phyloP scores from a whole-genome alignment of 768 basidiomycete genomes.

The Tulasnella sp. region DNA sequence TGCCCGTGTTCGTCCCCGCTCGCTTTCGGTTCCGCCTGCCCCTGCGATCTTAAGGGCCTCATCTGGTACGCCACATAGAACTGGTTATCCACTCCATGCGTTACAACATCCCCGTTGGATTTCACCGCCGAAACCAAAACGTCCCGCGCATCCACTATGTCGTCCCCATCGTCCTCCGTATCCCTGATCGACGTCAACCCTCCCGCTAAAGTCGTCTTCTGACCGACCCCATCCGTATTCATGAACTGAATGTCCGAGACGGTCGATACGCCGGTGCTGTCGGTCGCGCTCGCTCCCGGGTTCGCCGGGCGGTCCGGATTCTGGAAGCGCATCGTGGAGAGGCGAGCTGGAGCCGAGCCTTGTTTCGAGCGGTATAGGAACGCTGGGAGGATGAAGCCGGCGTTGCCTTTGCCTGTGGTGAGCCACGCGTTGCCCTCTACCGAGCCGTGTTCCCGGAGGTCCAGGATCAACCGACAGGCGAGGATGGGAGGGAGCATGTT shows the following conservation, averaged over 20 bases:
- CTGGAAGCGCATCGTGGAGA: constrained; percentile 22
- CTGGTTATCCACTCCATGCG: not conserved
- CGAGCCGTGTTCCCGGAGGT: constrained; percentile 68
- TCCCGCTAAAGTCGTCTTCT: not conserved
- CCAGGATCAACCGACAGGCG: constrained; percentile 77
- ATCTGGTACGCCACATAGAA: not conserved
- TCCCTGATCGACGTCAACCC: not conserved
- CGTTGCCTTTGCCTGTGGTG: constrained; percentile 14
- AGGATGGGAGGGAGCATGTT: constrained; percentile 79
- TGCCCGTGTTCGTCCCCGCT: not conserved
- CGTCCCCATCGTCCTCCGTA: not conserved
- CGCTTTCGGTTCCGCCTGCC: not conserved
- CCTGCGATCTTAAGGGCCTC: not conserved
- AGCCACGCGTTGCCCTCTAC: not conserved
- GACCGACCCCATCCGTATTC: not conserved
- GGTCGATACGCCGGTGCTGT: not conserved
- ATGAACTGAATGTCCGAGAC: not conserved
- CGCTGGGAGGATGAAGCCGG: not conserved
- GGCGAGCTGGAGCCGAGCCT: not conserved
- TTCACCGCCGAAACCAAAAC: not conserved
- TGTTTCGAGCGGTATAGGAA: not conserved
- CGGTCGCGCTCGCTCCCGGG: not conserved
- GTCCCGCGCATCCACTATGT: not conserved
- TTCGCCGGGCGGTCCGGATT: not conserved
- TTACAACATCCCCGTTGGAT: not conserved